Conservation (phyloP, 345 rosid species). For the Syzygium aqueum region DNA sequence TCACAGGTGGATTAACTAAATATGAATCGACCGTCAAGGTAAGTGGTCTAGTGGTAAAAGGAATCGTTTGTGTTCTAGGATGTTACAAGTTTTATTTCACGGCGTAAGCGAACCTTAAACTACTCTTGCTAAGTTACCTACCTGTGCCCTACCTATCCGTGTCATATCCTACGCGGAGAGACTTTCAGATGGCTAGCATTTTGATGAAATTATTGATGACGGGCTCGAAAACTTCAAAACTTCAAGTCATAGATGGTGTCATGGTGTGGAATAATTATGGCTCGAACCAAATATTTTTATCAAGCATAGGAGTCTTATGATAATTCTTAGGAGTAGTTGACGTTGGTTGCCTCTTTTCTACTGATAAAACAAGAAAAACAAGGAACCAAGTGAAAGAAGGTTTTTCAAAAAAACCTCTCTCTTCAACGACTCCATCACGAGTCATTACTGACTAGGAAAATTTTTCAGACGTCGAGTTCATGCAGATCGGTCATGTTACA, state of each 20-base stretch:
- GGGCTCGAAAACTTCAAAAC: not conserved
- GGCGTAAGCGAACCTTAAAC: not conserved
- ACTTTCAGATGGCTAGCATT: not conserved
- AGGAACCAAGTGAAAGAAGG: not conserved
- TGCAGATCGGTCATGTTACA: not conserved
- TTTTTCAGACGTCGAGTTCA: not conserved
- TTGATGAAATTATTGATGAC: not conserved
- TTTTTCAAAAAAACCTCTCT: fast-evolving
- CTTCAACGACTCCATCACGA: not conserved
- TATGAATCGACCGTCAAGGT: not conserved
- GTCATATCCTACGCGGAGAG: not conserved
- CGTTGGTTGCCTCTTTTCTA: fast-evolving
- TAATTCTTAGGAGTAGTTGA: not conserved
- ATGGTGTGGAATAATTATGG: not conserved
- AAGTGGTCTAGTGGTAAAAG: not conserved
- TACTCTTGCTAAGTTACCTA: not conserved
- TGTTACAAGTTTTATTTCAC: not conserved
- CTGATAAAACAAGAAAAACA: not conserved
- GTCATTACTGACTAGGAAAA: not conserved
- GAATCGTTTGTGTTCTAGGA: not conserved
- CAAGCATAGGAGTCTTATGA: not conserved
- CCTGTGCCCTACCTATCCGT: fast-evolving
- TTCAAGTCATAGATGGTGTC: not conserved
- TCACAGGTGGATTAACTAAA: not conserved
- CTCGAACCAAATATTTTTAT: not conserved